Evolutionary conservation across 306 rosid species (phyloP), one percentile per base, ranked within the genome.

Genomic region (Cucurbita pepo): DNA sequence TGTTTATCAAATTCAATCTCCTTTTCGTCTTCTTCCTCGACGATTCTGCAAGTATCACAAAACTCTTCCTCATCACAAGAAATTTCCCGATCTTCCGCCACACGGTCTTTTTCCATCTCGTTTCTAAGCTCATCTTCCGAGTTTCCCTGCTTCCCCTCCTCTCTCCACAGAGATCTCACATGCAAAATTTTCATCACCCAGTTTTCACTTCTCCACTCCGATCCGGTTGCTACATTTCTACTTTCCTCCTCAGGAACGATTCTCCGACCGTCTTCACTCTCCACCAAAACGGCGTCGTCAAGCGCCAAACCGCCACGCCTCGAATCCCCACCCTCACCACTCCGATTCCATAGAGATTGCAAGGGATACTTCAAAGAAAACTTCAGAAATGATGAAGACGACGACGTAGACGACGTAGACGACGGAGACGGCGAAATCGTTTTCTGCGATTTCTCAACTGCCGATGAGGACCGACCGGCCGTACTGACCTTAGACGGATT

Each of bases 121-220:
- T 48, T 57, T 36, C 43, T 54, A 38, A 73, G 52, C 75, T 78
- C 83, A 12, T 69, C 57, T 2, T 37, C 72, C 5, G 15, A 67
- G 19, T 5, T 77, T 40, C 83, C 79, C 64, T 37, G 77, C 66
- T 74, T 21, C 50, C 54, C 64, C 41, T 81, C 81, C 41, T 83
- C 88, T 76, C 80, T 73, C 97, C 91, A 90, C 55, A 76, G 56
- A 47, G 97, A 89, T 74, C 86, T 82, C 41, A 86, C 88, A 0
- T 82, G 86, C 77, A 89, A 79, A 79, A 91, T 91, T 84, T 89
- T 94, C 76, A 89, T 81, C 56, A 91, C 87, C 99, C 97, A 94
- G 69, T 88, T 89, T 19, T 40, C 88, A 12, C 55, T 80, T n/a
- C 63, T 81, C 43, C 22, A 79, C 54, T 77, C 93, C 3, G 58